These are phyloP conservation scores for Emericellopsis atlantica DNA, from an alignment of 2,329 filamentous ascomycete species.

Conservation along the genomic window DNA sequence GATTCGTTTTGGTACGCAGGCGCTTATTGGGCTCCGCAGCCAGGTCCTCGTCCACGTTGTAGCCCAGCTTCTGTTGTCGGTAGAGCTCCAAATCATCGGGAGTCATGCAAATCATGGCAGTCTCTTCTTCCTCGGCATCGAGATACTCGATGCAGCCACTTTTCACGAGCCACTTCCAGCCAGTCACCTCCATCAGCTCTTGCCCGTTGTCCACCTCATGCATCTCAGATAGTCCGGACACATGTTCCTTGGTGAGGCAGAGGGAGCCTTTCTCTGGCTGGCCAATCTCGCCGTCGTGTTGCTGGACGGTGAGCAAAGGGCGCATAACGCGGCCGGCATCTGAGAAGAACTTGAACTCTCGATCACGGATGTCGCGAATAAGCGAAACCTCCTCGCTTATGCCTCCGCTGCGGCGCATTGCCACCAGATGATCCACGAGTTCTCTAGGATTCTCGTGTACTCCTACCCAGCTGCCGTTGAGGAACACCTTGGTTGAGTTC, in stretches of 20 bases:
- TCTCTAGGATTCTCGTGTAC: slow-evolving; percentile 82
- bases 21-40: slow-evolving; percentile 61
- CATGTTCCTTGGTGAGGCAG: slow-evolving; percentile 71
- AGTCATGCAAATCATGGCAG: slow-evolving; percentile 98
- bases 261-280: slow-evolving; percentile 52
- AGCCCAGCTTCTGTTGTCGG: slow-evolving; percentile 43
- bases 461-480: slow-evolving; percentile 97
- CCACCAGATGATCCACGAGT: slow-evolving; percentile 66
- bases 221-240: slow-evolving; percentile 55
- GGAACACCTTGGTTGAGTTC: slow-evolving; percentile 92
- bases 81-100: slow-evolving; percentile 84
- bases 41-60: slow-evolving; percentile 39
- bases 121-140: slow-evolving; percentile 96
- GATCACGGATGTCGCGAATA: slow-evolving; percentile 89
- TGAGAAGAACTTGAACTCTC: slow-evolving; percentile 97
- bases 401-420: slow-evolving; percentile 66
- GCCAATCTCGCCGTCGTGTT: slow-evolving; percentile 61
- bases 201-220: slow-evolving; percentile 54
- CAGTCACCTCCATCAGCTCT: slow-evolving; percentile 45
- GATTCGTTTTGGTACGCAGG: slow-evolving; percentile 78
- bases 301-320: slow-evolving; percentile 87
- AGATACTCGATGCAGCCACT: slow-evolving; percentile 88
- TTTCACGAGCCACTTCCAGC: slow-evolving; percentile 78
- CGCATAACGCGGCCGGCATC: slow-evolving; percentile 92
- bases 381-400: slow-evolving; percentile 89